Evolutionary conservation across 306 rosid species (phyloP).

Genomic region (Fragaria iinumae): DNA sequence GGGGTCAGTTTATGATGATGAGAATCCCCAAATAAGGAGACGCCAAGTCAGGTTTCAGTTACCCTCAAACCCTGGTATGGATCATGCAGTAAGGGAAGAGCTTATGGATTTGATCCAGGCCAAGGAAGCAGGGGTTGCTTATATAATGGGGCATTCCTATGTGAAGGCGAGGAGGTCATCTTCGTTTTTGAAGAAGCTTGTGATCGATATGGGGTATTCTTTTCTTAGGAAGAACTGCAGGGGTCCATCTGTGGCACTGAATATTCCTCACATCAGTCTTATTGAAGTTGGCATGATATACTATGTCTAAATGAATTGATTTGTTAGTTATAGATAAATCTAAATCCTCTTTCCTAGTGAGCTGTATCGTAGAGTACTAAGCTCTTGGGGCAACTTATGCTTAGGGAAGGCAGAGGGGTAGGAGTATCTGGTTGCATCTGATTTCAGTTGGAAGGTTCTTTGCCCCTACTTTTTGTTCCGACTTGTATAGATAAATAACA

Average conservation of each 20-base stretch:
- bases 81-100: slow-evolving; percentile 69
- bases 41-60: slow-evolving; percentile 69
- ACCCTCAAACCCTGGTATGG: slow-evolving; percentile 47
- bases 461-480: not conserved
- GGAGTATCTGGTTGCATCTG: not conserved
- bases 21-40: slow-evolving; percentile 55
- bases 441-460: not conserved
- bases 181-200: slow-evolving; percentile 61
- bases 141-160: slow-evolving; percentile 81
- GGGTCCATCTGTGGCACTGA: slow-evolving; percentile 82
- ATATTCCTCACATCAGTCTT: slow-evolving; percentile 86
- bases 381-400: not conserved
- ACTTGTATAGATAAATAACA: slow-evolving; percentile 11
- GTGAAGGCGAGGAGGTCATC: slow-evolving; percentile 85
- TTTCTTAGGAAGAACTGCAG: slow-evolving; percentile 85
- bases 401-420: not conserved
- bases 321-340: slow-evolving; percentile 1
- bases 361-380: not conserved
- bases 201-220: slow-evolving; percentile 71
- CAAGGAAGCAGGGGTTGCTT: slow-evolving; percentile 87
- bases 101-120: slow-evolving; percentile 68
- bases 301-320: slow-evolving; percentile 53
- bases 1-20: slow-evolving; percentile 63
- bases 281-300: slow-evolving; percentile 94
- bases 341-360: not conserved